Conservation (phyloP, 2,329 filamentous ascomycete species). For the Mariannaea sp. region DNA sequence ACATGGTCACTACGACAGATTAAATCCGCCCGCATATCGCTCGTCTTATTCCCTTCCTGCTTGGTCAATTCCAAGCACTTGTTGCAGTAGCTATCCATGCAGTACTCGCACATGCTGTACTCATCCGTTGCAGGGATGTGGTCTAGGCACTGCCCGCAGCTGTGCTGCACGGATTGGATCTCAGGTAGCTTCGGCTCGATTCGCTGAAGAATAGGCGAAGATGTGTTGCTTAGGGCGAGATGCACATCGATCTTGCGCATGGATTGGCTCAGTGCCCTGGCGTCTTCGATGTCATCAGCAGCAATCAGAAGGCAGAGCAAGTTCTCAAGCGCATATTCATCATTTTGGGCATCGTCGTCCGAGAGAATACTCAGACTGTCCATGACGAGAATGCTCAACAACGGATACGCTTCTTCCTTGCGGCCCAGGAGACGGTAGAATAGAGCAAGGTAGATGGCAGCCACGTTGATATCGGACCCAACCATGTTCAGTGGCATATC, state of each 20-base stretch:
- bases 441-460: constrained; percentile 47
- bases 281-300: constrained; percentile 44
- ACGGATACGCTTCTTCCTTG: constrained; percentile 33
- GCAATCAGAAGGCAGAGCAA: constrained; percentile 47
- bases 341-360: constrained; percentile 49
- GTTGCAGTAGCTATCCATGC: constrained; percentile 47
- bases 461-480: constrained; percentile 49
- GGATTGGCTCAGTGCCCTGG: constrained; percentile 45
- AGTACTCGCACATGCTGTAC: constrained; percentile 45
- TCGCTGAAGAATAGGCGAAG: constrained; percentile 38
- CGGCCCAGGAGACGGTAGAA: constrained; percentile 44
- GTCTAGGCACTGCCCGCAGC: constrained; percentile 47
- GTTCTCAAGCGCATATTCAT: constrained; percentile 49
- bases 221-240: constrained; percentile 35
- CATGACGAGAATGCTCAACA: constrained; percentile 42
- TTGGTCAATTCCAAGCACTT: constrained; percentile 42
- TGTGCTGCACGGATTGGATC: constrained; percentile 41
- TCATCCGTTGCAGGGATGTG: constrained; percentile 40
- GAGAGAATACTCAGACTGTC: constrained; percentile 47
- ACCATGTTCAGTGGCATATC: constrained; percentile 48
- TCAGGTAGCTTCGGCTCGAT: constrained; percentile 45
- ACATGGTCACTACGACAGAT: constrained; percentile 45
- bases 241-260: constrained; percentile 45
- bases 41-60: constrained; percentile 39
- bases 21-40: constrained; percentile 37